These are phyloP conservation scores for Cryptosporidium ryanae DNA, from an alignment of 169 alveolate species.

Conservation along the genomic window DNA sequence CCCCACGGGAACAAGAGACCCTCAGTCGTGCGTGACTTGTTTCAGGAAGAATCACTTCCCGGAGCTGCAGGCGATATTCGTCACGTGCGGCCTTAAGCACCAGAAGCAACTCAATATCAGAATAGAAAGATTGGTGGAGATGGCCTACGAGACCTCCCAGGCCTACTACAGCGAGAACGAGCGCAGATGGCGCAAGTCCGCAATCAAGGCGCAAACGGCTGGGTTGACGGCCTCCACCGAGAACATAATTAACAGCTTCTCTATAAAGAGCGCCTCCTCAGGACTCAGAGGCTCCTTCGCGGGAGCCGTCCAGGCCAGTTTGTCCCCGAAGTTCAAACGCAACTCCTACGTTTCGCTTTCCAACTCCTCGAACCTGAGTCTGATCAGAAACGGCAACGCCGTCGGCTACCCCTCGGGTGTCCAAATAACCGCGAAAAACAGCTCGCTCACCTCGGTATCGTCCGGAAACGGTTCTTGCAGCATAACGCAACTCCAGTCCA, in stretches of 20 bases:
- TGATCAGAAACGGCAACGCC: constrained; percentile 3
- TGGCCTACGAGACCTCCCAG: constrained; percentile 70
- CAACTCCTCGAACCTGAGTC: constrained; percentile 3
- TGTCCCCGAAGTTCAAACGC: constrained; percentile 58
- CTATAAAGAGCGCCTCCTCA: constrained; percentile 33
- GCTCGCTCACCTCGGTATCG: constrained; percentile 29
- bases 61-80: constrained; percentile 63
- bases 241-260: constrained; percentile 8
- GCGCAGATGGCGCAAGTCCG: constrained; percentile 72
- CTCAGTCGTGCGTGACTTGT: constrained; percentile 67
- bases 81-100: constrained; percentile 63
- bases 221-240: constrained; percentile 35
- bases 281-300: constrained; percentile 34
- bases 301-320: constrained; percentile 4
- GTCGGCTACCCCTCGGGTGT: not conserved
- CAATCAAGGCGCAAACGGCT: constrained; percentile 68
- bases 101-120: constrained; percentile 55
- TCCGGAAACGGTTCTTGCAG: constrained; percentile 37
- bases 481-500: constrained; percentile 63
- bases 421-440: constrained; percentile 19
- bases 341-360: constrained; percentile 22
- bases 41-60: constrained; percentile 68
- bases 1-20: constrained; percentile 70
- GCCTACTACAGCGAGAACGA: constrained; percentile 70
- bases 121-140: constrained; percentile 66